A percentile compares a stretch with the other conserved stretches of the same genome.
These are phyloP conservation scores for Aspergillus sergii DNA, from an alignment of 2,329 filamentous ascomycete genomes.

Conservation along the genomic window DNA sequence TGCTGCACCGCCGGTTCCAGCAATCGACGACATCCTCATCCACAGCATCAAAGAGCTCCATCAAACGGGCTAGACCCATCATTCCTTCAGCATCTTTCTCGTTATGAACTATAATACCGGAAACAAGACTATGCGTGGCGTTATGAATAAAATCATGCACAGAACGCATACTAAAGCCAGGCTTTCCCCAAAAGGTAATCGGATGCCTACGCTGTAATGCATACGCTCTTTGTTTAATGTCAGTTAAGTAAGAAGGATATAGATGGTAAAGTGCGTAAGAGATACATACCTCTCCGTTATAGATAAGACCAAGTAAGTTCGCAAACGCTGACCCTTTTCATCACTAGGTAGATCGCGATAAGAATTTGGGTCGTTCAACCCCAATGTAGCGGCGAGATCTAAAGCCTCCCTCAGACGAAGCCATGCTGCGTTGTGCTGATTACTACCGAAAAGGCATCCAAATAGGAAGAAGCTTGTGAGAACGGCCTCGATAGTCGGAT, in stretches of 20 bases:
- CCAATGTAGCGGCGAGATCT: slow-evolving; percentile 45
- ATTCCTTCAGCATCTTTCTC: slow-evolving; percentile 47
- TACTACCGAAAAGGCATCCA: slow-evolving; percentile 69
- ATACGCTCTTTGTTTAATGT: slow-evolving; percentile 37
- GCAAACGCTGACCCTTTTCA: slow-evolving; percentile 42
- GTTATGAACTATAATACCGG: slow-evolving; percentile 47
- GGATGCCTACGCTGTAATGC: slow-evolving; percentile 46
- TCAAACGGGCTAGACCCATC: slow-evolving; percentile 46
- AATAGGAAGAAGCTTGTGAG: slow-evolving; percentile 78
- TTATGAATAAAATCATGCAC: slow-evolving; percentile 44
- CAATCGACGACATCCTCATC: slow-evolving; percentile 48
- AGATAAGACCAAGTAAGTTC: slow-evolving; percentile 40
- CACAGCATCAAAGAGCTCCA: slow-evolving; percentile 49
- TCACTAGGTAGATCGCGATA: slow-evolving; percentile 41
- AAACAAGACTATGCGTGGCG: slow-evolving; percentile 38
- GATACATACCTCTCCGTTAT: slow-evolving; percentile 36
- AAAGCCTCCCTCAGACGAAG: slow-evolving; percentile 72
- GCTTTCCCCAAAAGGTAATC: slow-evolving; percentile 46
- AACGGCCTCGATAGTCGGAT: slow-evolving; percentile 44
- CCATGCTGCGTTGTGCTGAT: slow-evolving; percentile 77
- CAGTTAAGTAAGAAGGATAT: not conserved
- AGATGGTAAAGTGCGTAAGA: not conserved
- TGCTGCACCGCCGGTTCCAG: slow-evolving; percentile 54
- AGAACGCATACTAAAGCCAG: slow-evolving; percentile 43
- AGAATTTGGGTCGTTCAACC: slow-evolving; percentile 43